Evolutionary conservation across 164 flowering plant species (phyloP), one percentile per base, ranked within the genome.

Genomic region (Vitis rotundifolia): DNA sequence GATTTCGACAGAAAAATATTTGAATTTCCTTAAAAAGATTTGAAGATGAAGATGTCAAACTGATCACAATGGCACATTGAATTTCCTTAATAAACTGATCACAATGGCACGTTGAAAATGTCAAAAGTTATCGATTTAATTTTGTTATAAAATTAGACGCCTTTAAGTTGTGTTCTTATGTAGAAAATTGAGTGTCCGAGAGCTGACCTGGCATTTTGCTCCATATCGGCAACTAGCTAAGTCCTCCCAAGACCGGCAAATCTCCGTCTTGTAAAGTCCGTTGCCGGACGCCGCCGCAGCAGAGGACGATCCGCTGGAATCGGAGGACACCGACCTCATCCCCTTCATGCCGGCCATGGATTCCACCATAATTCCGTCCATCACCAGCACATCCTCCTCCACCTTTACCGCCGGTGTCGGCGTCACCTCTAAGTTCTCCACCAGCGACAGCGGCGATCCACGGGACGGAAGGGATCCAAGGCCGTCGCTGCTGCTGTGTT

Each of bases 351-450:
- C 1, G 60, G 61, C 6, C 11, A 53, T 2, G 55, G 73, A 71
- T 6, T 47, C 73, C 6, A 86, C 81, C n/a, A 72, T 74, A 76
- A 85, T 65, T 9, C 78, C 90, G 31, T 89, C 94, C 86, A 89
- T 81, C 26, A 87, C 89, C 10, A 86, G 70, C 61, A 86, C 88
- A 8, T 84, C 91, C 68, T 87, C 94, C 59, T 77, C 84, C 47
- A 67, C 75, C 69, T 73, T 75, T 55, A 74, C 66, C 54, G 61
- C 44, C 44, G 44, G 44, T 37, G 44, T 37, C 44, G 44, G 56
- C 50, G 60, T 49, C 44, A 19, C 52, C 49, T 13, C 52, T 10
- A 37, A 6, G 44, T 59, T 22, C 57, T 56, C 44, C 26, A 68
- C 9, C 55, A 5, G 2, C 28, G 70, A 57, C 1, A 18, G 29